These are phyloP conservation scores for Boletus albobrunnescens DNA, from an alignment of 1,284 basidiomycete species.

Conservation along the genomic window DNA sequence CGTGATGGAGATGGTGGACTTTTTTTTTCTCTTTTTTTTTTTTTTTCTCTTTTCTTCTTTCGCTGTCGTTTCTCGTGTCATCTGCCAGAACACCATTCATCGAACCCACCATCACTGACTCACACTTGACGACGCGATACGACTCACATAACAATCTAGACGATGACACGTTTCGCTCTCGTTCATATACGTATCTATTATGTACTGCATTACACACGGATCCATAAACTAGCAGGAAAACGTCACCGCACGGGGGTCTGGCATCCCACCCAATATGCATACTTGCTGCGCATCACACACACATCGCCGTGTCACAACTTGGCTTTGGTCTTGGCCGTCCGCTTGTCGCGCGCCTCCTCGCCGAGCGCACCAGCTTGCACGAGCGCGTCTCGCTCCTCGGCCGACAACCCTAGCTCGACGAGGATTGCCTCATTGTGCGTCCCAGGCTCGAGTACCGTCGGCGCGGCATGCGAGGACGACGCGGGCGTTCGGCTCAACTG, in stretches of 20 bases:
- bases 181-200: background rate
- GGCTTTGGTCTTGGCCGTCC: slow-evolving; percentile 1
- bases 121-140: no score
- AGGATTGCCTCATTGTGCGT: slow-evolving; percentile 52
- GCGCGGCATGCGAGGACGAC: slow-evolving; percentile 6
- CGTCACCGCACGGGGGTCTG: background rate
- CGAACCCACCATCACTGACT: no score
- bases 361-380: slow-evolving; percentile 43
- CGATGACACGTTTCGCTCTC: no score
- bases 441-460: slow-evolving; percentile 41
- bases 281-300: no score
- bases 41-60: no score
- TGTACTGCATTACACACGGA: slow-evolving; percentile 4
- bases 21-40: background rate
- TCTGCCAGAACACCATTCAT: no score
- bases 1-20: no score
- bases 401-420: slow-evolving; percentile 42
- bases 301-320: slow-evolving; percentile 17
- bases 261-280: background rate
- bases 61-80: no score
- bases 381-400: slow-evolving; percentile 37
- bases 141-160: no score
- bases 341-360: slow-evolving; percentile 20
- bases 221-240: slow-evolving; percentile 11
- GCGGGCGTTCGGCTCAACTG: slow-evolving; percentile 35